Percentiles rank a stretch among this genome's conserved stretches.
Conservation (phyloP, 768 basidiomycete genomes). For the Clitopilus hobsonii region DNA sequence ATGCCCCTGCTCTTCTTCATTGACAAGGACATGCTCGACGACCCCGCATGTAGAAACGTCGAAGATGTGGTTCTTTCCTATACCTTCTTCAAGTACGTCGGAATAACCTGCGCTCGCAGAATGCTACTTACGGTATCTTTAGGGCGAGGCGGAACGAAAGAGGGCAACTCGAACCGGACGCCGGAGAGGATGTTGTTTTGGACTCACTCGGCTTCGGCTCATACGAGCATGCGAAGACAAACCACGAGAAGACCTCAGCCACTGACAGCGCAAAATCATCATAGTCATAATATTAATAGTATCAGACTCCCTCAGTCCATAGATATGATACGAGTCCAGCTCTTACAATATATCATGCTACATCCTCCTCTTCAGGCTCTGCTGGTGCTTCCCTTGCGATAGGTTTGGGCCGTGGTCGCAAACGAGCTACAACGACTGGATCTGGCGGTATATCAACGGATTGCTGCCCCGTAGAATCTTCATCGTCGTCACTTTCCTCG, state of each 20-base stretch:
- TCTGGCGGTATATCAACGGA: conserved; percentile 12
- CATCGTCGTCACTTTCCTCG: conserved; percentile 10
- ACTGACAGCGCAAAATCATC: background rate
- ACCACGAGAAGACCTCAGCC: conserved; percentile 16
- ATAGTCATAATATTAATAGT: background rate
- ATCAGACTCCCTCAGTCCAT: conserved; percentile 3
- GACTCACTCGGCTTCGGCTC: conserved; percentile 71
- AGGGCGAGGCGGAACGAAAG: conserved; percentile 83
- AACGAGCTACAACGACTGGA: conserved; percentile 16
- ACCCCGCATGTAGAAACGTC: conserved; percentile 80
- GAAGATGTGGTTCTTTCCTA: conserved; percentile 94
- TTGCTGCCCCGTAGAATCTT: background rate
- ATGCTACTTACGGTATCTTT: conserved; percentile 3
- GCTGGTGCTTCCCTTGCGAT: background rate
- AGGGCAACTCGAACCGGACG: conserved; percentile 91
- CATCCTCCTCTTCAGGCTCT: background rate
- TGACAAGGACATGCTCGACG: conserved; percentile 94
- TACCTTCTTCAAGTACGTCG: conserved; percentile 89
- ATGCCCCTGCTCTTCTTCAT: conserved; percentile 99
- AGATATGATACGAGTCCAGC: conserved; percentile 2
- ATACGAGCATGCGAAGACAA: conserved; percentile 52
- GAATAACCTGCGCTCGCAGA: background rate
- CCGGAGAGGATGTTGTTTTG: conserved; percentile 72
- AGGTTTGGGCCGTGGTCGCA: conserved; percentile 32
- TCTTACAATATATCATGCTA: background rate